These are phyloP conservation scores for Cardamine resedifolia DNA, from an alignment of 345 rosid genomes.

Conservation along the genomic window DNA sequence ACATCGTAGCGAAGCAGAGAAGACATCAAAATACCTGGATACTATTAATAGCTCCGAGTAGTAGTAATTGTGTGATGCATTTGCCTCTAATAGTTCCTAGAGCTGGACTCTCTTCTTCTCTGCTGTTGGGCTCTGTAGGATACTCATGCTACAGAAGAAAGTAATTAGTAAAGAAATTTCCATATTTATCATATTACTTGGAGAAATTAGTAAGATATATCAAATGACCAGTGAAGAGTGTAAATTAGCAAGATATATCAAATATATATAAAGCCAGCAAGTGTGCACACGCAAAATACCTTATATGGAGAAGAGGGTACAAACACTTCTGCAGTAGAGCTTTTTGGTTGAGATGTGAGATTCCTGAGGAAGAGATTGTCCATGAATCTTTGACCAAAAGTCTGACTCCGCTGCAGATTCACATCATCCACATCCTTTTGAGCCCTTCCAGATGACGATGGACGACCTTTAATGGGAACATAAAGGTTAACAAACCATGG, in stretches of 20 bases:
- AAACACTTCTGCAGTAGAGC: constrained; percentile 53
- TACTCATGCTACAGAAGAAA: constrained; percentile 53
- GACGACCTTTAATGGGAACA: constrained; percentile 52
- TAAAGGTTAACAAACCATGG: constrained; percentile 2
- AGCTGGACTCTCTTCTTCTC: constrained; percentile 76
- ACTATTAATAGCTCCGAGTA: constrained; percentile 79
- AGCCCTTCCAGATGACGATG: constrained; percentile 78
- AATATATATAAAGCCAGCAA: constrained; percentile 2
- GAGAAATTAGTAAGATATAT: background rate
- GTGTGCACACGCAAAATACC: constrained; percentile 45
- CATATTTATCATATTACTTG: background rate
- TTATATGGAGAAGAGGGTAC: constrained; percentile 73
- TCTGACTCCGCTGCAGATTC: constrained; percentile 66
- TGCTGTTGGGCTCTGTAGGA: constrained; percentile 52
- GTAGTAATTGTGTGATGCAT: constrained; percentile 83
- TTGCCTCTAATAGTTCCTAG: constrained; percentile 78
- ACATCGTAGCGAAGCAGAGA: background rate
- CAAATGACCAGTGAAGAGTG: background rate
- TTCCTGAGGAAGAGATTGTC: constrained; percentile 81
- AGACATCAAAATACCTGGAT: constrained; percentile 61
- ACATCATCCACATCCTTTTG: constrained; percentile 59
- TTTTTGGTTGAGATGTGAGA: constrained; percentile 76
- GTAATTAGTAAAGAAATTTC: constrained; percentile 18
- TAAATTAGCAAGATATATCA: background rate
- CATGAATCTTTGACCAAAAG: constrained; percentile 87